Conservation (phyloP, 2,329 filamentous ascomycete species). For the Chrysoporthe deuterocubensis region DNA sequence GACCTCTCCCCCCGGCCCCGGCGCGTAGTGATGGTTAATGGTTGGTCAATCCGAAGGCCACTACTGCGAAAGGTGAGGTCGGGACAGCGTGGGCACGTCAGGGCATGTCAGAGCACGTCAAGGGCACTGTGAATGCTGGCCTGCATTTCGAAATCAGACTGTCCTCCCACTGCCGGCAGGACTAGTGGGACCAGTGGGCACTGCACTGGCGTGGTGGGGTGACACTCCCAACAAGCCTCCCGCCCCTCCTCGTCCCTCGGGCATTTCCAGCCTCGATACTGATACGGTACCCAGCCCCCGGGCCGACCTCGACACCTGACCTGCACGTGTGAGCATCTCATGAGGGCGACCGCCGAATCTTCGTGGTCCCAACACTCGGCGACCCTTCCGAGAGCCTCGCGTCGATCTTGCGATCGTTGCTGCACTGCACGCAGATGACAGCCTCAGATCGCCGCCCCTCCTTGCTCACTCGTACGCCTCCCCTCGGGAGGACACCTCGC, state of each 20-base stretch:
- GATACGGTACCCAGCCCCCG: neutral
- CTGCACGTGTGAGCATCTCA: neutral
- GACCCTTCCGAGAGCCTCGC: neutral
- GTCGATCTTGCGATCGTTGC: neutral
- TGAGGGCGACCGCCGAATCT: neutral
- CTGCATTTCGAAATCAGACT: slow-evolving; percentile 8
- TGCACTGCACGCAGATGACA: neutral
- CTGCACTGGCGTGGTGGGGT: neutral
- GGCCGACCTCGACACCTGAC: neutral
- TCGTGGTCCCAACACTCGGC: neutral
- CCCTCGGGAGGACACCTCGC: too few relatives aligned
- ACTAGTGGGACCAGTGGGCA: slow-evolving; percentile 1
- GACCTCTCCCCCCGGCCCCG: neutral
- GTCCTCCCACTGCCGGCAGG: slow-evolving; percentile 10
- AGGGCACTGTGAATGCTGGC: neutral
- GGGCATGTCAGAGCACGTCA: neutral
- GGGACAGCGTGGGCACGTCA: neutral
- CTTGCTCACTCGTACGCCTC: too few relatives aligned
- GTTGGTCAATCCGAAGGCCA: neutral
- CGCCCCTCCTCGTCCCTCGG: neutral
- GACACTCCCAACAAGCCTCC: neutral
- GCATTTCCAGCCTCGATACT: neutral
- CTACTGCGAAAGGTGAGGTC: neutral
- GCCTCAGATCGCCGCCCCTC: neutral
- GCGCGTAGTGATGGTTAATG: neutral